Evolutionary conservation across 495 filamentous ascomycete species (phyloP), one percentile per base, ranked within the genome.

Genomic region (Geopyxis carbonaria): DNA sequence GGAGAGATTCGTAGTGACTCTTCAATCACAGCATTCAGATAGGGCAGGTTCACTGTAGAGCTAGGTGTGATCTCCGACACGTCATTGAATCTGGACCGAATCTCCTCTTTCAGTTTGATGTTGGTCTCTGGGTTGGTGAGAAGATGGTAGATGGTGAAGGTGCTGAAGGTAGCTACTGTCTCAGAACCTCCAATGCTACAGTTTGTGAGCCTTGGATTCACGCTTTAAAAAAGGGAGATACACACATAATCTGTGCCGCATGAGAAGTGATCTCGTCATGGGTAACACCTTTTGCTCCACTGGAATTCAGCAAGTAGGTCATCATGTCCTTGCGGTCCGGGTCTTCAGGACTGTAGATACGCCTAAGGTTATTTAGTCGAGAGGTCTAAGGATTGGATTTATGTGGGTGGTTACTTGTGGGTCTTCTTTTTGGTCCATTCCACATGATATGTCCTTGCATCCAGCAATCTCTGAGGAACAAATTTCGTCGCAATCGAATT

Each of bases 81-180:
- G 22, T 42, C 59, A 5, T 51, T 54, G 51, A 73, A 77, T 0
- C 57, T 38, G 1, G 50, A 49, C 3, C 72, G 63, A 14, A 75
- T 63, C 44, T 77, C 73, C 0, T 57, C 40, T n/a, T 52, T 55
- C 1, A 74, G 45, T 40, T 59, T 65, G 13, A 57, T 41, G 18
- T 38, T 22, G 9, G 27, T 30, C 19, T 20, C 10, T n/a, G 33
- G 40, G 4, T 27, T 59, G 0, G 24, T 42, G 2, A 68, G 41
- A 8, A 72, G 47, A 27, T 64, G 63, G 16, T 59, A 66, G 0
- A 62, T 60, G 5, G 65, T 60, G 1, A 61, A 68, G 0, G 62
- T 57, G 1, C 75, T 50, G 8, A 61, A 45, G 2, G 64, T 68
- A 9, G 66, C 62, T 4, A 64, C 72, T 0, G 70, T 73, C 45